These are phyloP conservation scores for Colletotrichum sp. DNA, from an alignment of 2,329 filamentous ascomycete genomes.

Conservation along the genomic window DNA sequence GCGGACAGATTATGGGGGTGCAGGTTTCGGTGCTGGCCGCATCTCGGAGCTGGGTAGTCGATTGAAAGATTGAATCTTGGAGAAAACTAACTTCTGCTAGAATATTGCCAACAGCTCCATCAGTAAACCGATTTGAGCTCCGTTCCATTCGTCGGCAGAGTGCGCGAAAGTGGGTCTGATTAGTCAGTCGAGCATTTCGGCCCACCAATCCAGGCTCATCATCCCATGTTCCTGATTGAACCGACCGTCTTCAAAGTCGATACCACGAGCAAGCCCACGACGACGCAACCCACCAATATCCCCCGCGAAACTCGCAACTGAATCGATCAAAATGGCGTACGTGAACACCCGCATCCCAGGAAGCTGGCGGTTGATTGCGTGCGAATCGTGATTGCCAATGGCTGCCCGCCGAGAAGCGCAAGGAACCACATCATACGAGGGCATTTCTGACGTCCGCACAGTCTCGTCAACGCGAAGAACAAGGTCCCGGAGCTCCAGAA, in stretches of 20 bases:
- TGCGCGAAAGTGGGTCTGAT: background rate
- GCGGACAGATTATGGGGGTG: background rate
- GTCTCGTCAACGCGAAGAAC: conserved; percentile 76
- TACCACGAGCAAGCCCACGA: conserved; percentile 18
- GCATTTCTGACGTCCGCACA: conserved; percentile 38
- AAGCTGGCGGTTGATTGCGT: background rate
- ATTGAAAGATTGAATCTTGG: background rate
- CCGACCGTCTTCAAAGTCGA: conserved; percentile 32
- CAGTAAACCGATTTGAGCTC: conserved; percentile 8
- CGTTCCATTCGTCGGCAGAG: background rate
- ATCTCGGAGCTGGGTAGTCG: background rate
- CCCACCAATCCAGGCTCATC: conserved; percentile 19
- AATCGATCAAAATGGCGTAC: conserved; percentile 46
- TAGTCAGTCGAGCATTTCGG: background rate
- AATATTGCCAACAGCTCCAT: background rate
- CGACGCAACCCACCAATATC: conserved; percentile 26
- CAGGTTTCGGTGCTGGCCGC: background rate
- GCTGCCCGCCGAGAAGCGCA: background rate
- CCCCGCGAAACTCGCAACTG: conserved; percentile 25
- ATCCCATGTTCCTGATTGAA: conserved; percentile 16
- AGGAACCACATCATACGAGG: conserved; percentile 12
- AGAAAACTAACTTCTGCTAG: background rate
- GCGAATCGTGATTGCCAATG: conserved; percentile 24
- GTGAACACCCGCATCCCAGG: conserved; percentile 15
- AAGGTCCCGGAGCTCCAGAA: conserved; percentile 77